Base-by-base conservation (phyloP, 2,329 filamentous ascomycete species). In the Fusarium neocosmosporiellum region DNA sequence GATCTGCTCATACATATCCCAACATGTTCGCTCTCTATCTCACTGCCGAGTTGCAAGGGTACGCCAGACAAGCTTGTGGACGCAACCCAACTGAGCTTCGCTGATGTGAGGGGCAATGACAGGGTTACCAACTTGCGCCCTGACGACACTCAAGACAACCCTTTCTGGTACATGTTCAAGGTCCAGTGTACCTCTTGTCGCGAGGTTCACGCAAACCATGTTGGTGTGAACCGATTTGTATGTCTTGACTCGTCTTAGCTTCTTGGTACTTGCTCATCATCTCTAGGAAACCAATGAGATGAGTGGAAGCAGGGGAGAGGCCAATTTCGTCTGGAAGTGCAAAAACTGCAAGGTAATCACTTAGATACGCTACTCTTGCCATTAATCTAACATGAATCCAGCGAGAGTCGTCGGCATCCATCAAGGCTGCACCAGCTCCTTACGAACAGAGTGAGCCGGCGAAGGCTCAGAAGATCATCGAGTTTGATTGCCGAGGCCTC, bases 311-410 rank as follows among this genome's bases (percentile, higher is more conserved):
- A 90, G 94, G 78, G 96, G 96, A 73, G 95, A 98, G 83, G 96
- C 96, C 69, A 98, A 98, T 83, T 99, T 99, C 83, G 96, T 99
- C n/a, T 99, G 96, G 96, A 95, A 91, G 82, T 99, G 96, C 88
- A 98, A 97, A 84, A 96, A 96, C 81, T 99, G 96, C 91, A 97
- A 96, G 90, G 95, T 96, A 75, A 33, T 11, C 6, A 7, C 2
- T 33, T 7, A 8, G 7, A 1, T 24, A 27, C 20, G 9, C 59
- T 59, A 10, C 2, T 41, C 22, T 22, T 8, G 3, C 3, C 14
- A 2, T 24, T 11, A 20, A 29, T 31, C 53, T 74, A 27, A 75
- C n/a, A 41, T 22, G 37, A 18, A 39, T 10, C 24, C 73, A 95
- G 94, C 88, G 93, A 82, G 93, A 96, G 81, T 94, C 94, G 20